phyloP scores from a whole-genome alignment of 768 basidiomycete genomes.

The Lentinula sp. region DNA sequence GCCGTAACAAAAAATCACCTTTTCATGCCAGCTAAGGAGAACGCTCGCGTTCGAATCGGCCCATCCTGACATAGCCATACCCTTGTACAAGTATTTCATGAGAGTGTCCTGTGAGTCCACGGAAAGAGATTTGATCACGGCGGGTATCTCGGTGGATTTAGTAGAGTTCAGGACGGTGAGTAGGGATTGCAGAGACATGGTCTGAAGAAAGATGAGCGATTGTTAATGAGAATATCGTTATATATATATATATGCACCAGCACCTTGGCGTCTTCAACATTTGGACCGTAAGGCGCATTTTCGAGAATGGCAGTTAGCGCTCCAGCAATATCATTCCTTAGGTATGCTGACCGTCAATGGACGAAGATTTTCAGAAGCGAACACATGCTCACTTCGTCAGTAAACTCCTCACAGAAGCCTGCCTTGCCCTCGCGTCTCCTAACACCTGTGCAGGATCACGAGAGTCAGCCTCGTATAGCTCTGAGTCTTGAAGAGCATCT shows the following conservation, averaged over 20 bases:
- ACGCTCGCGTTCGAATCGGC: conserved; percentile 57
- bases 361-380: neutral
- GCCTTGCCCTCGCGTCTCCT: conserved; percentile 72
- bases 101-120: conserved; percentile 80
- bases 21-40: conserved; percentile 91
- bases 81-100: conserved; percentile 99
- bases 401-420: conserved; percentile 61
- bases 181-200: conserved; percentile 71
- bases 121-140: conserved; percentile 65
- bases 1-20: conserved; percentile 46
- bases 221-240: neutral
- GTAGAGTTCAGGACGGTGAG: conserved; percentile 92
- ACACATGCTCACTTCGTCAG: conserved; percentile 59
- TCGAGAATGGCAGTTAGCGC: conserved; percentile 71
- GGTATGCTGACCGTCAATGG: neutral
- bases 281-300: conserved; percentile 82
- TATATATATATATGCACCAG: neutral
- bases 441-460: conserved; percentile 69
- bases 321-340: conserved; percentile 70
- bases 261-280: conserved; percentile 89
- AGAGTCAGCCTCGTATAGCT: conserved; percentile 84
- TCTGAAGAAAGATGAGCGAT: conserved; percentile 35
- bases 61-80: conserved; percentile 70
- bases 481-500: conserved; percentile 77
- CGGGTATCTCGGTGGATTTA: conserved; percentile 79